phyloP scores from a whole-genome alignment of 768 basidiomycete genomes.

The Kwoniella dendrophila region DNA sequence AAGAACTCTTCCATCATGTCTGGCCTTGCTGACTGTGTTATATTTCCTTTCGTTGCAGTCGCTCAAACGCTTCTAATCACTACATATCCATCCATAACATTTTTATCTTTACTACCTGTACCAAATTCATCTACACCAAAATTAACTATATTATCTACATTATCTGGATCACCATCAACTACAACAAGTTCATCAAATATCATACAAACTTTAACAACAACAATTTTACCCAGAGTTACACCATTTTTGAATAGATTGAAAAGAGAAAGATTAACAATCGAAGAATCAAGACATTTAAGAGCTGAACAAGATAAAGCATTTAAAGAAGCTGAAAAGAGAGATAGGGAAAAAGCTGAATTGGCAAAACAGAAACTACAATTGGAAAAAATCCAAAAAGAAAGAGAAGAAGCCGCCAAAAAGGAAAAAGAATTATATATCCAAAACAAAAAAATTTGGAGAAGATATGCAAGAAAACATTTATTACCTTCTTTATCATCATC shows the following conservation, averaged over 20 bases:
- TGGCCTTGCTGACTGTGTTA: too few relatives aligned
- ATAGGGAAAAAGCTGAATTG: conserved; percentile 72
- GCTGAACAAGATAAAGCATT: conserved; percentile 77
- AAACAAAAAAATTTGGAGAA: conserved; percentile 60
- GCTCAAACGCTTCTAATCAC: conserved; percentile 69
- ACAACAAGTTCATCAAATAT: conserved; percentile 69
- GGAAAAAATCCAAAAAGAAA: conserved; percentile 62
- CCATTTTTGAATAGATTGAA: conserved; percentile 73
- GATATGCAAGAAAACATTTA: conserved; percentile 64
- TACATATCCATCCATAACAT: conserved; percentile 90
- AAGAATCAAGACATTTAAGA: conserved; percentile 66
- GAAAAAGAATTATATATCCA: conserved; percentile 48
- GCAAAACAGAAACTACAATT: too few relatives aligned
- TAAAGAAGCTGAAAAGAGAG: conserved; percentile 65
- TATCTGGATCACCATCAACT: conserved; percentile 68
- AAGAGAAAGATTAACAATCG: conserved; percentile 55
- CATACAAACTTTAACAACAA: conserved; percentile 66
- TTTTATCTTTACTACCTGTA: conserved; percentile 73
- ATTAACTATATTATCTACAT: conserved; percentile 81
- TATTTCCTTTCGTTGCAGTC: conserved; percentile 59
- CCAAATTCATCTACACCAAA: conserved; percentile 52
- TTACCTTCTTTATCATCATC: conserved; percentile 55
- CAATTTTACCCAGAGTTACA: conserved; percentile 76
- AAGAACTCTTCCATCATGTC: too few relatives aligned
- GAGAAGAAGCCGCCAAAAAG: conserved; percentile 57